phyloP scores from a whole-genome alignment of 2,329 filamentous ascomycete species.

The Catunica adiposa region DNA sequence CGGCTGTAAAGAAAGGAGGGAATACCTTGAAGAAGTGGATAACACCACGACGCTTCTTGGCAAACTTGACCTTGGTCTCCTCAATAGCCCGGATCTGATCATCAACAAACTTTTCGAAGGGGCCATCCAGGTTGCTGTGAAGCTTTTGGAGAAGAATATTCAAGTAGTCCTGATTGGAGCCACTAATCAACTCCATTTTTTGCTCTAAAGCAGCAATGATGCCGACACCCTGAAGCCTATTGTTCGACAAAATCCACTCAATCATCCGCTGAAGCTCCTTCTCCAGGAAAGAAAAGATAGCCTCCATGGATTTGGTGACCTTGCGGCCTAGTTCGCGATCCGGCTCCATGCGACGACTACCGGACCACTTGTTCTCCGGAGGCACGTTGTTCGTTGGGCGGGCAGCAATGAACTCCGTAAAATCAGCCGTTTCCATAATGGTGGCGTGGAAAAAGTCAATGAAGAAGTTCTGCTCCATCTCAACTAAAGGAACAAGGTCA shows the following conservation, averaged over 20 bases:
- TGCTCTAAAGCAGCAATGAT: slow-evolving; percentile 67
- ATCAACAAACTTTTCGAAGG: slow-evolving; percentile 80
- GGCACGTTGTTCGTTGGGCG: slow-evolving; percentile 14
- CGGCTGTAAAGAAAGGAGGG: slow-evolving; percentile 63
- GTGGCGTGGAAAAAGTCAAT: slow-evolving; percentile 93
- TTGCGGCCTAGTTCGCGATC: slow-evolving; percentile 73
- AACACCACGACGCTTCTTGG: slow-evolving; percentile 94
- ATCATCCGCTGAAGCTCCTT: slow-evolving; percentile 62
- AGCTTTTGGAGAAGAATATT: slow-evolving; percentile 64
- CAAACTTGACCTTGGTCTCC: slow-evolving; percentile 85
- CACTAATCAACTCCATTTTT: slow-evolving; percentile 61
- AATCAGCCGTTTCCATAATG: slow-evolving; percentile 68
- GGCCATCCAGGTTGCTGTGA: slow-evolving; percentile 53
- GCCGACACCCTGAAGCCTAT: slow-evolving; percentile 78
- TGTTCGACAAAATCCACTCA: slow-evolving; percentile 65
- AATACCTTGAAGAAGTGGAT: slow-evolving; percentile 92
- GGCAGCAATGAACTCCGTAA: slow-evolving; percentile 59
- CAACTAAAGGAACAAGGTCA: slow-evolving; percentile 65
- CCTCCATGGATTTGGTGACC: slow-evolving; percentile 76
- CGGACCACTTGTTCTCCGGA: slow-evolving; percentile 15
- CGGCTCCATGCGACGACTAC: slow-evolving; percentile 51
- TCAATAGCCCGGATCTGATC: slow-evolving; percentile 92
- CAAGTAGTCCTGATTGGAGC: slow-evolving; percentile 86
- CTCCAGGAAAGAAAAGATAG: slow-evolving; percentile 69
- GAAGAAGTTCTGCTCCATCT: slow-evolving; percentile 92